Evolutionary conservation across 306 rosid genomes (phyloP), one percentile per base, ranked within the genome.

Genomic region (Quillaja saponaria): DNA sequence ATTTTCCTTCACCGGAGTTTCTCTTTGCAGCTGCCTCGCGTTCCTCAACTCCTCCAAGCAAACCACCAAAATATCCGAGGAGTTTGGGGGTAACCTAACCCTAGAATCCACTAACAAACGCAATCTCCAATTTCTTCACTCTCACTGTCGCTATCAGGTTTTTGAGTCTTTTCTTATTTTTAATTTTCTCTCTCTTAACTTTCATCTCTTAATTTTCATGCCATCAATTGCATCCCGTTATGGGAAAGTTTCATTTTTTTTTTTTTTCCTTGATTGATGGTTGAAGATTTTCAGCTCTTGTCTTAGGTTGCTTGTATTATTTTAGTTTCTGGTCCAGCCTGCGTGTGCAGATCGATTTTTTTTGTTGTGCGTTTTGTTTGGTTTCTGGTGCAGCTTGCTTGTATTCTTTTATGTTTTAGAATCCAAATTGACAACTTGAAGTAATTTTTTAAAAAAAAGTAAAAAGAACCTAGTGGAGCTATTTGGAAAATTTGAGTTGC

Each of bases 41-140:
- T 31, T 31, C 38, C 59, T 48, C 18, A 53, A 48, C 82, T 66
- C 76, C 80, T 51, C 75, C 61, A 52, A 49, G 13, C 4, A 56
- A 42, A 31, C 34, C 34, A 16, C 53, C 19, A 35, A 68, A 33
- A 71, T 76, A 78, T 78, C 83, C 78, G 69, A 71, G 72, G 70
- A 72, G 69, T 78, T 75, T 69, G 64, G n/a, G n/a, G n/a, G 72
- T 66, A 70, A 71, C 78, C 81, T 62, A 59, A 45, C 54, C 50
- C 66, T 65, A 0, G 11, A 47, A 34, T 46, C 49, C 35, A 19
- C 68, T 11, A 48, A 16, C 33, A 35, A 25, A 2, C 69, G 2
- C 18, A 6, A 15, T 52, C 15, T 20, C 16, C 35, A 20, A 37
- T 42, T 64, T 42, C 40, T 37, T 49, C 61, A 13, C 42, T 67